Evolutionary conservation across 257 asterid species (phyloP).

Genomic region (Solanum chmielewskii): DNA sequence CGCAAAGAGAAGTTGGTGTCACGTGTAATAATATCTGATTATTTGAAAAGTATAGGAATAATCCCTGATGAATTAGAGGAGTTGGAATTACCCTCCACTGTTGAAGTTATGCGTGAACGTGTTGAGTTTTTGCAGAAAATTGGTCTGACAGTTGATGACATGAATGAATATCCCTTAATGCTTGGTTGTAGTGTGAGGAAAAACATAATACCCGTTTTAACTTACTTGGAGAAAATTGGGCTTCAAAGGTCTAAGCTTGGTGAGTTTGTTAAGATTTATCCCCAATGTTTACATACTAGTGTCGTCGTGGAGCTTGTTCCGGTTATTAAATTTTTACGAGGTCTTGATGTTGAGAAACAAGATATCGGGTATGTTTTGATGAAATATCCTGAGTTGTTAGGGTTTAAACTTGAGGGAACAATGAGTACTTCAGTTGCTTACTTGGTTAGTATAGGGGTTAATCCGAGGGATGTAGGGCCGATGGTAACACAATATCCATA

Average conservation of each 20-base stretch:
- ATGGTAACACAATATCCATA: slow-evolving; percentile 95
- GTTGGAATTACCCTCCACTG: slow-evolving; percentile 77
- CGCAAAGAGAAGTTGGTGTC: slow-evolving; percentile 69
- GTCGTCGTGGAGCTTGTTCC: slow-evolving; percentile 94
- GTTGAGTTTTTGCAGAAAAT: slow-evolving; percentile 85
- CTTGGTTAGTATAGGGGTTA: slow-evolving; percentile 87
- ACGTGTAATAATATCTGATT: slow-evolving; percentile 72
- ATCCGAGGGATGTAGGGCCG: slow-evolving; percentile 88
- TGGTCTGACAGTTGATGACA: slow-evolving; percentile 71
- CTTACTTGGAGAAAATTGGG: slow-evolving; percentile 80
- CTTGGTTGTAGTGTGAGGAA: slow-evolving; percentile 88
- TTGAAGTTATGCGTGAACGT: slow-evolving; percentile 84
- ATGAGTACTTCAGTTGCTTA: slow-evolving; percentile 93
- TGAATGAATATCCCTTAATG: slow-evolving; percentile 81
- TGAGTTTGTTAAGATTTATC: slow-evolving; percentile 72
- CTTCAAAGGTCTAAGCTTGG: slow-evolving; percentile 72
- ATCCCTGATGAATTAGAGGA: slow-evolving; percentile 80
- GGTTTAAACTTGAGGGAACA: slow-evolving; percentile 89
- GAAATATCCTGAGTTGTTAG: slow-evolving; percentile 85
- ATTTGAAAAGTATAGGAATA: slow-evolving; percentile 67
- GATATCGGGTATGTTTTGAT: slow-evolving; percentile 79
- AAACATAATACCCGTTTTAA: slow-evolving; percentile 72
- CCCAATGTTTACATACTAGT: slow-evolving; percentile 77
- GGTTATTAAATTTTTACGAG: slow-evolving; percentile 56
- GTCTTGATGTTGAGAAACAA: slow-evolving; percentile 90